Base-by-base conservation (phyloP, 805 yeast species). In the Candida peoriensis region DNA sequence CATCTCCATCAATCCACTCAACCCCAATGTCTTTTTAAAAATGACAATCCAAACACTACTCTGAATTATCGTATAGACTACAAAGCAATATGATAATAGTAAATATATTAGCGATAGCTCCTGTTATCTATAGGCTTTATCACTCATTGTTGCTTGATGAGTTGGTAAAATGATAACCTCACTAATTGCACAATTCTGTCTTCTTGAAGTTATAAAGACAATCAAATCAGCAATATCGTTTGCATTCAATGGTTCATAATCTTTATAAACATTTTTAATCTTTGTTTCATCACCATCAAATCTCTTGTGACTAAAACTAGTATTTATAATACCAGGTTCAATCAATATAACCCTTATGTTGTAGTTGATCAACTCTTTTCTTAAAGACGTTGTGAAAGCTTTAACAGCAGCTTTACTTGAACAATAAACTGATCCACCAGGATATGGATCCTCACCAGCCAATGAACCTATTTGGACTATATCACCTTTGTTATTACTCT, bases 91-190 rank as follows among this genome's bases (percentile, higher is more conserved):
- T n/a, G n/a, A n/a, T n/a, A n/a, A n/a, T n/a, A n/a, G n/a, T n/a
- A n/a, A n/a, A n/a, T n/a, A n/a, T n/a, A n/a, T n/a, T n/a, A n/a
- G n/a, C n/a, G n/a, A n/a, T n/a, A n/a, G n/a, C n/a, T n/a, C n/a
- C n/a, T n/a, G 5, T 33, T 14, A 41, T 17, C 33, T 35, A 28
- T 47, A 48, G 1, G 54, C 54, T 24, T 43, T 48, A 23, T 49
- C 54, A 24, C 52, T 49, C 54, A 47, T 47, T 3, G 86, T 72
- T 3, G 93, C 96, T 66, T 89, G 97, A 63, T 84, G 79, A 30
- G 80, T 75, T 11, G 96, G 86, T 59, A 88, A 81, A n/a, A 90
- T 78, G 52, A 88, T 68, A 8, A 87, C 72, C 52, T 88, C 95
- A 5, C 83, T 81, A 48, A 77, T 58, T 2, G 77, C 81, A 2